Percentiles rank a stretch among this genome's conserved stretches.
phyloP scores from a whole-genome alignment of 345 rosid species.

The Euphorbia lathyris region DNA sequence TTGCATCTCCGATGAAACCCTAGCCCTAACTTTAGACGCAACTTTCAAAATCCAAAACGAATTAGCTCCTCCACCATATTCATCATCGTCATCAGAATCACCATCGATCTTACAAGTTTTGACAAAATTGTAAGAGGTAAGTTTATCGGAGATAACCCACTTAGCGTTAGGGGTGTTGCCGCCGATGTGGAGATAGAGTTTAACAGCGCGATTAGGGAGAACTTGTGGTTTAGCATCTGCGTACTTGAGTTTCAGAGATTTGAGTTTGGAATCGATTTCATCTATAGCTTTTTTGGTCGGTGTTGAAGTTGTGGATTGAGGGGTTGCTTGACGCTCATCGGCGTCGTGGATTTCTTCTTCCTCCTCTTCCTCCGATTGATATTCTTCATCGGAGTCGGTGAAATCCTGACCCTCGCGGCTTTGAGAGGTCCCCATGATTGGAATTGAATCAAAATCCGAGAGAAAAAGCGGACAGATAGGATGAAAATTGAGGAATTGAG shows the following conservation, averaged over 20 bases:
- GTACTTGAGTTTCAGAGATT: constrained; percentile 43
- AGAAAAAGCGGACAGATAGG: neutral
- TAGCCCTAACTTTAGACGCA: constrained; percentile 59
- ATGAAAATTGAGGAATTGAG: neutral
- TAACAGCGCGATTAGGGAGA: constrained; percentile 42
- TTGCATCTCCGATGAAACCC: constrained; percentile 75
- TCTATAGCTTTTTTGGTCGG: constrained; percentile 9
- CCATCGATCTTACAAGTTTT: constrained; percentile 30
- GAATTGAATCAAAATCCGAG: too few relatives aligned
- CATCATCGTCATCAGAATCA: constrained; percentile 35
- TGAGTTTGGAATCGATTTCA: constrained; percentile 55
- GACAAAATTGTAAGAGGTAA: constrained; percentile 50
- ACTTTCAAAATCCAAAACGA: constrained; percentile 65
- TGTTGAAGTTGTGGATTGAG: constrained; percentile 7
- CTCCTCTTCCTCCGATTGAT: constrained; percentile 15
- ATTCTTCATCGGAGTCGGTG: constrained; percentile 23
- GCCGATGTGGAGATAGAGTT: constrained; percentile 78
- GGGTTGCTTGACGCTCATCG: constrained; percentile 20
- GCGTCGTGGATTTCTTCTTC: constrained; percentile 18
- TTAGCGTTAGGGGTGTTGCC: constrained; percentile 84
- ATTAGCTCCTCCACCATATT: constrained; percentile 25
- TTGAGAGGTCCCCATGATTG: constrained; percentile 24
- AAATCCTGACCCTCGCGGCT: constrained; percentile 28
- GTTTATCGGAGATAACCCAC: constrained; percentile 65
- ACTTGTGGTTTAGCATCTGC: constrained; percentile 1